phyloP scores from a whole-genome alignment of 768 basidiomycete genomes.

The Flagelloscypha sp. region DNA sequence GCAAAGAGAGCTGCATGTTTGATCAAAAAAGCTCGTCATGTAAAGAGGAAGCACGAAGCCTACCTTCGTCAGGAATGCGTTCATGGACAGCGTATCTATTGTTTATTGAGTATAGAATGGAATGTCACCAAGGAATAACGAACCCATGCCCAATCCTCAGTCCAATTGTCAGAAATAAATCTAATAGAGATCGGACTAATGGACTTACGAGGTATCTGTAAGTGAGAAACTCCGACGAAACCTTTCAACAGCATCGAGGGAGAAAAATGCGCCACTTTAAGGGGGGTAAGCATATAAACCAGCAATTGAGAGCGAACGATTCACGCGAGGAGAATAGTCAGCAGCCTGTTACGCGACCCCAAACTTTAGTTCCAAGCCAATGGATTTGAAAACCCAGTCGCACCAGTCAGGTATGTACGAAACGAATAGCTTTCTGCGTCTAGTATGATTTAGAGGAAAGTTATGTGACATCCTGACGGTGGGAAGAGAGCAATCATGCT shows the following conservation, averaged over 20 bases:
- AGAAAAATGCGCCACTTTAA: constrained; percentile 51
- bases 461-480: too few relatives aligned
- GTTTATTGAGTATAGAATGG: constrained; percentile 1
- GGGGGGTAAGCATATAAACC: not conserved
- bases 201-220: constrained; percentile 61
- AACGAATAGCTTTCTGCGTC: constrained; percentile 34
- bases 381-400: constrained; percentile 13
- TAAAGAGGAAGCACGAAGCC: too few relatives aligned
- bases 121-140: constrained; percentile 1
- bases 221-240: constrained; percentile 76
- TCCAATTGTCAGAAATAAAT: constrained; percentile 20
- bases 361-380: constrained; percentile 1
- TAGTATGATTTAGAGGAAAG: too few relatives aligned
- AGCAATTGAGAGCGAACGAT: too few relatives aligned
- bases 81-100: constrained; percentile 30
- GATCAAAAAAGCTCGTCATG: too few relatives aligned
- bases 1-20: constrained; percentile 33
- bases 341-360: constrained; percentile 35
- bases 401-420: constrained; percentile 79
- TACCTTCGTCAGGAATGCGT: constrained; percentile 60
- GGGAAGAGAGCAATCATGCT: too few relatives aligned
- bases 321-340: constrained; percentile 62
- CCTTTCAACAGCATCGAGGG: constrained; percentile 57
- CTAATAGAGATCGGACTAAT: constrained; percentile 11
- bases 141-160: constrained; percentile 32